A percentile compares a stretch with the other conserved stretches of the same genome.
phyloP scores from a whole-genome alignment of 495 filamentous ascomycete genomes.

The Penicillium ucsense region DNA sequence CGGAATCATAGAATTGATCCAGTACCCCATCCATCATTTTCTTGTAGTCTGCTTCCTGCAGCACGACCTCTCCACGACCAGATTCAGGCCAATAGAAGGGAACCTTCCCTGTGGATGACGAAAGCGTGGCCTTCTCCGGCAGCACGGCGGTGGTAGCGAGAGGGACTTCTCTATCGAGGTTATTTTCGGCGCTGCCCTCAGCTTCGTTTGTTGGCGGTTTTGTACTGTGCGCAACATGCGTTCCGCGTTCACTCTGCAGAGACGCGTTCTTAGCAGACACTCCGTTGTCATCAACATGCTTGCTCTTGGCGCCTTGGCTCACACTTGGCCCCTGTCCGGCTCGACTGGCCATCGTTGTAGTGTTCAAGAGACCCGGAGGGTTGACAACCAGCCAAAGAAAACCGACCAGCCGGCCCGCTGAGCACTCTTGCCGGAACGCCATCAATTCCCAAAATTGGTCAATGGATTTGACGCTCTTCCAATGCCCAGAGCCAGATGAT shows the following conservation, averaged over 20 bases:
- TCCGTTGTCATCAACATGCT: too few species aligned
- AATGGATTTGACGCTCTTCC: constrained; percentile 72
- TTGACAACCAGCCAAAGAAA: constrained; percentile 89
- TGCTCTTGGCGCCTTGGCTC: not conserved
- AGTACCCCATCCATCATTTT: constrained; percentile 68
- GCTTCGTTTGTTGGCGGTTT: not conserved
- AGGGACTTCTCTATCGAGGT: too few species aligned
- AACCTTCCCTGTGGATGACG: constrained; percentile 38
- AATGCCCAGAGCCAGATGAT: constrained; percentile 46
- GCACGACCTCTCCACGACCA: constrained; percentile 59
- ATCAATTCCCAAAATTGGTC: constrained; percentile 99
- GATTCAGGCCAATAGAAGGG: constrained; percentile 61
- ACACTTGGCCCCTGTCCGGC: constrained; percentile 5
- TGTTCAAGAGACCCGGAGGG: constrained; percentile 34
- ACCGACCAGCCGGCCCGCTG: constrained; percentile 78
- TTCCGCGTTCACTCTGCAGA: too few species aligned
- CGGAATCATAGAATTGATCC: constrained; percentile 67
- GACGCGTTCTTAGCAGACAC: too few species aligned
- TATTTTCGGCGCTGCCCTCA: too few species aligned
- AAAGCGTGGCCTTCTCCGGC: constrained; percentile 21
- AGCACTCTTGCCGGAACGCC: constrained; percentile 93
- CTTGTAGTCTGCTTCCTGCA: constrained; percentile 66
- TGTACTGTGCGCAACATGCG: too few species aligned
- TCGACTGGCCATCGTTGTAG: constrained; percentile 30
- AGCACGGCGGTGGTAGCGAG: too few species aligned